These are phyloP conservation scores for Micractinium conductrix DNA, from an alignment of 139 green algal genomes.

Conservation along the genomic window DNA sequence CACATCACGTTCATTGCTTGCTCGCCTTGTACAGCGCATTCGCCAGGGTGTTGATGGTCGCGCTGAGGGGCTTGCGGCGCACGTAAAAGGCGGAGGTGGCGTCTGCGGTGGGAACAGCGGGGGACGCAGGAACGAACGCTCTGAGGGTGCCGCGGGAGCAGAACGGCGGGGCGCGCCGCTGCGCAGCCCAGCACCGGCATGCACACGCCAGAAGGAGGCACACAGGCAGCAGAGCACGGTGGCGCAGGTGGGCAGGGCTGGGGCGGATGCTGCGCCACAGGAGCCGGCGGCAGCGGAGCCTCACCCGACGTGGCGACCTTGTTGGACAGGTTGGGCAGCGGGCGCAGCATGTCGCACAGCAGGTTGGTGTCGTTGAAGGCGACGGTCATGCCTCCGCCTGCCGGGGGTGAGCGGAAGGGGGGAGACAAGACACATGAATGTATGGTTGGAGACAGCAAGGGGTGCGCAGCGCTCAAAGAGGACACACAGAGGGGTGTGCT, in stretches of 20 bases:
- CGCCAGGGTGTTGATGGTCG: slow-evolving; percentile 99
- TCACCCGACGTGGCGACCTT: slow-evolving; percentile 57
- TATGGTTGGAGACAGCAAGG: not conserved
- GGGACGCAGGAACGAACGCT: not conserved
- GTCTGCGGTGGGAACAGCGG: slow-evolving; percentile 44
- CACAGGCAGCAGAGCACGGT: not conserved
- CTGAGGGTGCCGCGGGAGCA: not conserved
- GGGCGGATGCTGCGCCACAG: too few relatives aligned
- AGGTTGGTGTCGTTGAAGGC: slow-evolving; percentile 91
- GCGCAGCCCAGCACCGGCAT: too few relatives aligned
- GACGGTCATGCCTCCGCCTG: slow-evolving; percentile 86
- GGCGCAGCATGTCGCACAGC: slow-evolving; percentile 81
- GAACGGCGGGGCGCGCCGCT: too few relatives aligned
- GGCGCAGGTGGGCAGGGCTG: not conserved
- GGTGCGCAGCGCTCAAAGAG: not conserved
- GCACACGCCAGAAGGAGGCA: too few relatives aligned
- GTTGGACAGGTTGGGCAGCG: slow-evolving; percentile 82
- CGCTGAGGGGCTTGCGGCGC: slow-evolving; percentile 84
- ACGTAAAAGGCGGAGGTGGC: slow-evolving; percentile 89
- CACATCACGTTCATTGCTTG: too few relatives aligned
- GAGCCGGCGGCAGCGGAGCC: too few relatives aligned
- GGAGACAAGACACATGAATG: too few relatives aligned
- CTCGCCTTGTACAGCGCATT: slow-evolving; percentile 97
- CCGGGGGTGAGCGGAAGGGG: not conserved
- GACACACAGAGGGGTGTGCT: too few relatives aligned